Evolutionary conservation across 306 rosid genomes (phyloP).

Genomic region (Cicer cuneatum): DNA sequence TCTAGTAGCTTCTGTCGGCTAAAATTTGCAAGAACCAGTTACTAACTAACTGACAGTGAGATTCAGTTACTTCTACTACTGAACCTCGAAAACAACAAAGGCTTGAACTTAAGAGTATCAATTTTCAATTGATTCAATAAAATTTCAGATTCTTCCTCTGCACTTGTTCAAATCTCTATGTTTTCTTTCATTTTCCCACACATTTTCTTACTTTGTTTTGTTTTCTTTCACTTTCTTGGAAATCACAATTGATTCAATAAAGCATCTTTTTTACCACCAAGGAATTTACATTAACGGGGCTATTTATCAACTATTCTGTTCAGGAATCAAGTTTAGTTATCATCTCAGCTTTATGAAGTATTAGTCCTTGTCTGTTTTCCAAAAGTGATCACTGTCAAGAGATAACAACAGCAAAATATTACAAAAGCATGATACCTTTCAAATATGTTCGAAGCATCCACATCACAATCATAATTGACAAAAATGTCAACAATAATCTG

Average conservation of each 20-base stretch:
- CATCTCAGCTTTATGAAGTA: slow-evolving; percentile 22
- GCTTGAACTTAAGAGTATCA: neutral
- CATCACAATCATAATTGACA: slow-evolving; percentile 98
- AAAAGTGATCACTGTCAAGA: slow-evolving; percentile 27
- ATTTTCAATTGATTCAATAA: neutral
- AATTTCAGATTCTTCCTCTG: neutral
- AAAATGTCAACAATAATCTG: slow-evolving; percentile 90
- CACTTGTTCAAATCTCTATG: neutral
- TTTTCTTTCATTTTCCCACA: slow-evolving; percentile 1
- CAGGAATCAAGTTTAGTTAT: slow-evolving; percentile 26
- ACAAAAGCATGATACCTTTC: slow-evolving; percentile 82
- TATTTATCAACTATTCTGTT: neutral
- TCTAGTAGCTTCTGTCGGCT: neutral
- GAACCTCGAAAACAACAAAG: neutral
- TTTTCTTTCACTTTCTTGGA: neutral
- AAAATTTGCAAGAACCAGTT: neutral
- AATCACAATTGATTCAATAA: neutral
- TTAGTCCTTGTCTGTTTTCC: slow-evolving; percentile 14
- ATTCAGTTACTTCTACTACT: neutral
- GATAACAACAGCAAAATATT: slow-evolving; percentile 25
- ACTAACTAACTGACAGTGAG: neutral
- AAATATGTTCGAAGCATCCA: slow-evolving; percentile 94
- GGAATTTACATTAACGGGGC: slow-evolving; percentile 18
- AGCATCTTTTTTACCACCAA: slow-evolving; percentile 20
- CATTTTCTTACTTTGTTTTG: neutral